A percentile compares a stretch with the other conserved stretches of the same genome.
Evolutionary conservation across 2,329 filamentous ascomycete genomes (phyloP).

Genomic region (Colletotrichum shisoi): DNA sequence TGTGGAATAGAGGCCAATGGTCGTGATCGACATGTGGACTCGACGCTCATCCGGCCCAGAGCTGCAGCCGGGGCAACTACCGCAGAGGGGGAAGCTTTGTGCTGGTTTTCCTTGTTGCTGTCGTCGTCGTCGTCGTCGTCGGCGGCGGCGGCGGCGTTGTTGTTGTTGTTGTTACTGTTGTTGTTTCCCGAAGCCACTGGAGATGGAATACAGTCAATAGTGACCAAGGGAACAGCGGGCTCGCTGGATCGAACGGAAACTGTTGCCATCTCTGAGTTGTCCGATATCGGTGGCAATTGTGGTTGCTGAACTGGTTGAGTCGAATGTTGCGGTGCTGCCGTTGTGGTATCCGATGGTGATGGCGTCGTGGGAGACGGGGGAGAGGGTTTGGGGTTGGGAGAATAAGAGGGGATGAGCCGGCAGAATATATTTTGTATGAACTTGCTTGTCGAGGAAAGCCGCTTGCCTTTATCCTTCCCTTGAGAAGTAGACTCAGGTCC

Average conservation of each 20-base stretch:
- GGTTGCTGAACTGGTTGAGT: constrained; percentile 16
- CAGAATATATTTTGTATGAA: constrained; percentile 37
- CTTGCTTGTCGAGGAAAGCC: constrained; percentile 34
- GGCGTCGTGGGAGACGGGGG: constrained; percentile 2
- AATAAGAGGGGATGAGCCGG: constrained; percentile 35
- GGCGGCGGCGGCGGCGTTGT: constrained; percentile 34
- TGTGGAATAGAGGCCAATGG: constrained; percentile 19
- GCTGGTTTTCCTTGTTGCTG: constrained; percentile 46
- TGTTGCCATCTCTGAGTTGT: constrained; percentile 41
- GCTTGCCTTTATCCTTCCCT: constrained; percentile 20
- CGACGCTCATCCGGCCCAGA: constrained; percentile 40
- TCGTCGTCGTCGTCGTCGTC: too few relatives aligned
- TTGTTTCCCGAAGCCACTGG: constrained; percentile 13
- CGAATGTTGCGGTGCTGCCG: constrained; percentile 25
- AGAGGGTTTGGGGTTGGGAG: constrained; percentile 19
- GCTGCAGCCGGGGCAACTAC: constrained; percentile 11
- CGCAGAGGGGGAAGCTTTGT: constrained; percentile 35
- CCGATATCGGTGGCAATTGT: not conserved
- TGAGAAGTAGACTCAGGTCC: not conserved
- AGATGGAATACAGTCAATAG: not conserved
- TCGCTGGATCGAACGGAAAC: not conserved
- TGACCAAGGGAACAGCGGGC: not conserved
- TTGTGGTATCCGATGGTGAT: constrained; percentile 14
- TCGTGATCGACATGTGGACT: constrained; percentile 26
- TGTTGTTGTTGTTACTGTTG: constrained; percentile 44